Percentiles rank a stretch among this genome's conserved stretches.
These are phyloP conservation scores for Eimeria acervulina DNA, from an alignment of 169 alveolate species.

Conservation along the genomic window DNA sequence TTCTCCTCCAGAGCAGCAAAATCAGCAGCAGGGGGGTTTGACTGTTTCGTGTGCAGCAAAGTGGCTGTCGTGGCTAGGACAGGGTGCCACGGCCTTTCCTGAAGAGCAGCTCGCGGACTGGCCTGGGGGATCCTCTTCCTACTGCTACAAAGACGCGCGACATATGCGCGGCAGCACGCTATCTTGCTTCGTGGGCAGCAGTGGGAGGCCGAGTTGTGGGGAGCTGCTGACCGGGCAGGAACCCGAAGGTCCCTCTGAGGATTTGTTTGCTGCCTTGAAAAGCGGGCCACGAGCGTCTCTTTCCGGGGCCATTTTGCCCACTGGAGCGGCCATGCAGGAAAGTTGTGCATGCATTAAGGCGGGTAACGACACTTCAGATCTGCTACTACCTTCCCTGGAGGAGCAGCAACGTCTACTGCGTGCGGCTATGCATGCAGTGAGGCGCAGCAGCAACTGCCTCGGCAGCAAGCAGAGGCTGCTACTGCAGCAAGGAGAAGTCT, in stretches of 20 bases:
- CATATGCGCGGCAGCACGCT: constrained; percentile 22
- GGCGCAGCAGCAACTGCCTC: neutral
- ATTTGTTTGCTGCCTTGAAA: constrained; percentile 28
- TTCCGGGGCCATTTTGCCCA: constrained; percentile 65
- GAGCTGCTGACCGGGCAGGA: constrained; percentile 15
- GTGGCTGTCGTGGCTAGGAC: constrained; percentile 48
- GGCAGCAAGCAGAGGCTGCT: constrained; percentile 45
- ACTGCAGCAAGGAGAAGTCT: constrained; percentile 54
- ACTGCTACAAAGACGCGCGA: constrained; percentile 59
- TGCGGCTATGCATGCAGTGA: constrained; percentile 29
- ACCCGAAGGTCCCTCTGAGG: neutral
- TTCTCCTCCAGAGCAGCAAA: neutral
- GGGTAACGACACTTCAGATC: constrained; percentile 39
- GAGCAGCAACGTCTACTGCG: constrained; percentile 49
- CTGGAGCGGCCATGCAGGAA: constrained; percentile 55
- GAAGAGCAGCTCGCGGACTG: constrained; percentile 50
- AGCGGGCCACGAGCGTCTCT: constrained; percentile 32
- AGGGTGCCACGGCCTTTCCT: neutral
- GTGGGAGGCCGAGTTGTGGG: constrained; percentile 44
- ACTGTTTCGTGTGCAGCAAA: neutral
- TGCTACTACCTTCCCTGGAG: constrained; percentile 53
- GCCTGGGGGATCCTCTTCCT: constrained; percentile 25
- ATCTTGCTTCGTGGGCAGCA: neutral
- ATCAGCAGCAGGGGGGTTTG: neutral
- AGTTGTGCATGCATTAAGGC: constrained; percentile 44